Evolutionary conservation across 2,329 filamentous ascomycete genomes (phyloP).

Genomic region (Graphiopsis chlorocephala): DNA sequence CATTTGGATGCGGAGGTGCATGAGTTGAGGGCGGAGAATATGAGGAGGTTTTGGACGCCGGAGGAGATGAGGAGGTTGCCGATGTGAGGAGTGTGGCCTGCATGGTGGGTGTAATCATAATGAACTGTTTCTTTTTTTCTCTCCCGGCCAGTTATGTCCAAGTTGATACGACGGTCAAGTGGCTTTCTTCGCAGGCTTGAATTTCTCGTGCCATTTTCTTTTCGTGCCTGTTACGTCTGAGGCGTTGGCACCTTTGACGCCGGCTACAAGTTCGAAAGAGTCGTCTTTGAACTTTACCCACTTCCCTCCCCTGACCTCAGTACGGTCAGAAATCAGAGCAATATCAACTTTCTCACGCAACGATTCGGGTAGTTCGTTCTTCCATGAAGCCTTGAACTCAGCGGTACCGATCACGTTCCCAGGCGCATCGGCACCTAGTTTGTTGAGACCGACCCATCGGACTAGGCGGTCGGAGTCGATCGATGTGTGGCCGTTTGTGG

Average conservation of each 20-base stretch:
- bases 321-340: conserved; percentile 27
- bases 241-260: conserved; percentile 10
- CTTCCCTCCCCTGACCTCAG: conserved; percentile 22
- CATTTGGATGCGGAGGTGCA: conserved; percentile 84
- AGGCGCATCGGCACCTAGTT: conserved; percentile 25
- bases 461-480: conserved; percentile 25
- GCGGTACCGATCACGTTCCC: conserved; percentile 24
- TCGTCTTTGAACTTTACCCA: conserved; percentile 22
- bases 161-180: conserved; percentile 1
- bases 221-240: conserved; percentile 29
- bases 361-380: conserved; percentile 33
- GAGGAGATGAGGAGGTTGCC: conserved; percentile 71
- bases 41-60: conserved; percentile 76
- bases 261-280: background rate
- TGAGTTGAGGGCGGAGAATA: conserved; percentile 78
- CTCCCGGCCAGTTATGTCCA: no score
- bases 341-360: conserved; percentile 30
- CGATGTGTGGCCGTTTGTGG: conserved; percentile 28
- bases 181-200: conserved; percentile 33
- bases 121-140: background rate
- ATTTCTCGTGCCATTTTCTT: conserved; percentile 41
- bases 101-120: background rate
- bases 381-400: conserved; percentile 39
- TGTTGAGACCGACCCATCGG: conserved; percentile 24
- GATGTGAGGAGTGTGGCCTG: conserved; percentile 50